Evolutionary conservation across 768 basidiomycete species (phyloP).

Genomic region (Serendipita sp.): DNA sequence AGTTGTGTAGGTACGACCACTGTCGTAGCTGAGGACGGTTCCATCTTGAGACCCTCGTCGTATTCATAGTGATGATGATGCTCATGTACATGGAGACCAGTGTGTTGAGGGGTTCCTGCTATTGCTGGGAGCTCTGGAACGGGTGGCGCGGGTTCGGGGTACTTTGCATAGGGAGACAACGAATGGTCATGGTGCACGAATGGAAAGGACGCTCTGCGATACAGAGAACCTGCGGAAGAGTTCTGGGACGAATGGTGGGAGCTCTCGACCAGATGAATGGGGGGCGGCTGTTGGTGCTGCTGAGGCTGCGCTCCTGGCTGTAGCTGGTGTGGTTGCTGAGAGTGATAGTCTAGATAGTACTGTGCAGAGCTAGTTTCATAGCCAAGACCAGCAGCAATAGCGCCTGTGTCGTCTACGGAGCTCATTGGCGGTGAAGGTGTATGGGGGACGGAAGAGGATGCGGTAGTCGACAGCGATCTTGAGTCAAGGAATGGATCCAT

Average conservation of each 20-base stretch:
- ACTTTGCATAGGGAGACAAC: slow-evolving; percentile 22
- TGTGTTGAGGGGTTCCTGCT: slow-evolving; percentile 18
- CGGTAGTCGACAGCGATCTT: background rate
- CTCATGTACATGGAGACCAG: slow-evolving; percentile 24
- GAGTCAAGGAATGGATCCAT: slow-evolving; percentile 2
- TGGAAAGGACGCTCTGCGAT: slow-evolving; percentile 59
- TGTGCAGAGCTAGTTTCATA: slow-evolving; percentile 2
- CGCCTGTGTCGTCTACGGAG: background rate
- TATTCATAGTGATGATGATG: slow-evolving; percentile 32
- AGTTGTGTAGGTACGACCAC: slow-evolving; percentile 49
- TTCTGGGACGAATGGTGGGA: background rate
- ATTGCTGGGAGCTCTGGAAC: slow-evolving; percentile 30
- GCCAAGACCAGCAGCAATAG: background rate
- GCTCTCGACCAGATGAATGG: background rate
- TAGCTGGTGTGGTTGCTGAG: background rate
- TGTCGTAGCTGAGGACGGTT: slow-evolving; percentile 31
- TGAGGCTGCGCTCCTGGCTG: background rate
- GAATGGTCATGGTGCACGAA: slow-evolving; percentile 53
- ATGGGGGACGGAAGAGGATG: background rate
- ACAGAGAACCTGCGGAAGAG: slow-evolving; percentile 6
- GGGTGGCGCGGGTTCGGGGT: slow-evolving; percentile 23
- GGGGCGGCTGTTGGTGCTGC: background rate
- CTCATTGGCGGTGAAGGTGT: background rate
- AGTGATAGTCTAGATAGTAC: background rate
- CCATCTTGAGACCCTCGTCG: slow-evolving; percentile 41